These are phyloP conservation scores for Monilinia laxa DNA, from an alignment of 2,329 filamentous ascomycete species.

Conservation along the genomic window DNA sequence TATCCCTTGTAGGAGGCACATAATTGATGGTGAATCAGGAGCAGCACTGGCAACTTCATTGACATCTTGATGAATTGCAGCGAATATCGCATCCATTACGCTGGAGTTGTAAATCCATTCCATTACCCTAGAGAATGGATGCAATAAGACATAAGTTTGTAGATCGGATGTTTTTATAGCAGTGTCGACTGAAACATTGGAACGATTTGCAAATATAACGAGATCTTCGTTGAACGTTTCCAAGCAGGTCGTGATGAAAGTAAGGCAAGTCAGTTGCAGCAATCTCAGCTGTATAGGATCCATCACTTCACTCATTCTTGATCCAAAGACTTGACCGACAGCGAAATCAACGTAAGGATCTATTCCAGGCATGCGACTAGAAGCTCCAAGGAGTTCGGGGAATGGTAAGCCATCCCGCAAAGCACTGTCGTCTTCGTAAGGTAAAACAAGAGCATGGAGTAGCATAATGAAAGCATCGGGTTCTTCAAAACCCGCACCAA, in stretches of 20 bases:
- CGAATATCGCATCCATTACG: slow-evolving; percentile 76
- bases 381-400: slow-evolving; percentile 77
- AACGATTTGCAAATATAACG: slow-evolving; percentile 78
- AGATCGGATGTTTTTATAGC: slow-evolving; percentile 74
- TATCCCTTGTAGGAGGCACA: slow-evolving; percentile 75
- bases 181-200: slow-evolving; percentile 71
- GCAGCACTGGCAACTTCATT: slow-evolving; percentile 69
- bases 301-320: slow-evolving; percentile 55
- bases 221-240: slow-evolving; percentile 92
- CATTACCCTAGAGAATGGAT: slow-evolving; percentile 93
- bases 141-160: slow-evolving; percentile 76
- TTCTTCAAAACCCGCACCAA: slow-evolving; percentile 80
- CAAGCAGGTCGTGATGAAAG: slow-evolving; percentile 78
- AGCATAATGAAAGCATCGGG: slow-evolving; percentile 80
- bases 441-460: slow-evolving; percentile 68
- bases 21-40: slow-evolving; percentile 76
- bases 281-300: slow-evolving; percentile 70
- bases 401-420: slow-evolving; percentile 80
- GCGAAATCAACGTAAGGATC: slow-evolving; percentile 92
- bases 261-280: slow-evolving; percentile 75
- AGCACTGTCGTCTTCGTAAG: slow-evolving; percentile 58
- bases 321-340: slow-evolving; percentile 72
- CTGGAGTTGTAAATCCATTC: slow-evolving; percentile 97
- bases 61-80: slow-evolving; percentile 73
- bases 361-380: slow-evolving; percentile 79